Percentiles rank a stretch among this genome's conserved stretches.
Evolutionary conservation across 768 basidiomycete species (phyloP).

Genomic region (Podaxis sp.): DNA sequence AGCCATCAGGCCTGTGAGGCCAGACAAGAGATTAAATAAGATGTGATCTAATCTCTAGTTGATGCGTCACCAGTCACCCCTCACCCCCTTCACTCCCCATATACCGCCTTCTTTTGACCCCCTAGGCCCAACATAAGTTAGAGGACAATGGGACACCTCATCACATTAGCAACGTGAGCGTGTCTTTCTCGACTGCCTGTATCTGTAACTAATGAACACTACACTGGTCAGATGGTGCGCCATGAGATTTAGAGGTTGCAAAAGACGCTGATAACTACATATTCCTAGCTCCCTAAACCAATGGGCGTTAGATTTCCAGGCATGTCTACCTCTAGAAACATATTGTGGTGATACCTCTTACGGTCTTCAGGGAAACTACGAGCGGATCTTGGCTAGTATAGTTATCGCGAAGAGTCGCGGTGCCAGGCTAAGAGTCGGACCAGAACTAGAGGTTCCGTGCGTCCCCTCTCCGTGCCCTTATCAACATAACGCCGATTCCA

Average conservation of each 20-base stretch:
- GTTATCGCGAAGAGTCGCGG: conserved; percentile 84
- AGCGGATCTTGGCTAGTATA: conserved; percentile 89
- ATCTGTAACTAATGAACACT: conserved; percentile 8
- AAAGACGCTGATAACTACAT: conserved; percentile 10
- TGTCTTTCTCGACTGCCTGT: not conserved
- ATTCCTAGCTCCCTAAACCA: conserved; percentile 83
- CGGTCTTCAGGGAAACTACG: conserved; percentile 77
- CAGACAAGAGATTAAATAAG: not conserved
- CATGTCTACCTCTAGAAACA: conserved; percentile 26
- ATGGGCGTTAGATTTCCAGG: conserved; percentile 96
- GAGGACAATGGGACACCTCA: conserved; percentile 71
- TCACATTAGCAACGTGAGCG: conserved; percentile 84
- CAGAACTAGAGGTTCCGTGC: conserved; percentile 94
- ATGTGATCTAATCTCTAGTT: conserved; percentile 5
- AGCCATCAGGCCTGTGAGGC: too few species aligned
- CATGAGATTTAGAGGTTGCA: not conserved
- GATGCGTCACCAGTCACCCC: not conserved
- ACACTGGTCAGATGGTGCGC: conserved; percentile 29
- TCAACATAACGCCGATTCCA: not conserved
- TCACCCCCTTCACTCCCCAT: not conserved
- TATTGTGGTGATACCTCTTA: not conserved
- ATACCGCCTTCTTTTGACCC: not conserved
- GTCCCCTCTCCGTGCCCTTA: conserved; percentile 17
- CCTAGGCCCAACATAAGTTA: not conserved
- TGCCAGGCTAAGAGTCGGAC: conserved; percentile 90